A percentile compares a stretch with the other conserved stretches of the same genome.
Conservation (phyloP, 2,329 filamentous ascomycete genomes). For the Aspergillus thermomutatus region DNA sequence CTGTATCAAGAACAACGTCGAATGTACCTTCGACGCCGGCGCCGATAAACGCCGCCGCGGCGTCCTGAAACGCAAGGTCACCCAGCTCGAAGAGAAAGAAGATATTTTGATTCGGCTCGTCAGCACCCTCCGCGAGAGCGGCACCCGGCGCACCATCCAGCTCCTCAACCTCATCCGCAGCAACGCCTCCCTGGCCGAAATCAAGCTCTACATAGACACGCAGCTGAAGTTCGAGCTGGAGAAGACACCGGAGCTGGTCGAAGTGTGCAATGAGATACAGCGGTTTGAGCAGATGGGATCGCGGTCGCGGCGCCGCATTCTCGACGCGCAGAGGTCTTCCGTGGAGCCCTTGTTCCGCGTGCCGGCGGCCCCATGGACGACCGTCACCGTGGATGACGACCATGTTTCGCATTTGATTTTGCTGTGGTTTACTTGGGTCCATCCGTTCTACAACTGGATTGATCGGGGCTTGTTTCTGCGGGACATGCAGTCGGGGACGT, state of each 20-base stretch:
- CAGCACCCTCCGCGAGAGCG: constrained; percentile 19
- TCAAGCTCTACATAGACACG: constrained; percentile 23
- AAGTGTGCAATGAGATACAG: constrained; percentile 15
- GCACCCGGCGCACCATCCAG: constrained; percentile 14
- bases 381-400: constrained; percentile 20
- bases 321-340: constrained; percentile 15
- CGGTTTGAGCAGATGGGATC: constrained; percentile 15
- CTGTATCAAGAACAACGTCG: constrained; percentile 19
- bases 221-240: constrained; percentile 15
- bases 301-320: constrained; percentile 11
- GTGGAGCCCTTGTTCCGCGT: constrained; percentile 21
- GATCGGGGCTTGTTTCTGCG: constrained; percentile 33
- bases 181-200: constrained; percentile 24
- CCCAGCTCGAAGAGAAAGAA: constrained; percentile 23
- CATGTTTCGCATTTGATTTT: constrained; percentile 32
- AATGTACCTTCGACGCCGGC: constrained; percentile 21
- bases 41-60: constrained; percentile 22
- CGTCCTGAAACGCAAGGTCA: constrained; percentile 24
- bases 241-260: constrained; percentile 21
- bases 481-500: constrained; percentile 30
- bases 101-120: constrained; percentile 24
- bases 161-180: constrained; percentile 26
- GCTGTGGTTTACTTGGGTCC: constrained; percentile 29
- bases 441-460: constrained; percentile 30
- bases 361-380: constrained; percentile 29